Evolutionary conservation across 2,329 filamentous ascomycete genomes (phyloP).

Genomic region (Sclerotinia nivalis): DNA sequence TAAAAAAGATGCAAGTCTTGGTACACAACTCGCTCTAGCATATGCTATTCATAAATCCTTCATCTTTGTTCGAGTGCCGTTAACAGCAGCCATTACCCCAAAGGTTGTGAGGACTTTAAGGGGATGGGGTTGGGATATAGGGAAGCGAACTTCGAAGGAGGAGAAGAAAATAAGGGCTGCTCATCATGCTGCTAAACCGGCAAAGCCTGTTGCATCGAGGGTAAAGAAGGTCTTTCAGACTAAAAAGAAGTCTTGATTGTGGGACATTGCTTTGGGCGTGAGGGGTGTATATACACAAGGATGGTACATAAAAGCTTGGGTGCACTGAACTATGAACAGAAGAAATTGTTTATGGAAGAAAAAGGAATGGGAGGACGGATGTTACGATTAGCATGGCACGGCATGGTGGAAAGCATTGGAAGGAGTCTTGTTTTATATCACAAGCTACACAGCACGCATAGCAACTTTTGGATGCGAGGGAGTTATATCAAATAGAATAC

Average conservation of each 20-base stretch:
- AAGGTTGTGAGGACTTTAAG: conserved; percentile 90
- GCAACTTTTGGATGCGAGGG: not conserved
- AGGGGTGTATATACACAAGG: conserved; percentile 1
- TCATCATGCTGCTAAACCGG: conserved; percentile 26
- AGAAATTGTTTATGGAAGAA: not conserved
- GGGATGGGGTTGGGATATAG: conserved; percentile 93
- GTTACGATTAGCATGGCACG: not conserved
- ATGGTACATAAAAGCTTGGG: not conserved
- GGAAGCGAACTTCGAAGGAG: conserved; percentile 61
- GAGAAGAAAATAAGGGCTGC: conserved; percentile 39
- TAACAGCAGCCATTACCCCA: conserved; percentile 86
- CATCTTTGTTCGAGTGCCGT: conserved; percentile 91
- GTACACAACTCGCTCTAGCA: conserved; percentile 85
- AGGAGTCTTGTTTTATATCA: conserved; percentile 18
- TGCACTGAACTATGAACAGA: not conserved
- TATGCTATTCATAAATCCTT: conserved; percentile 98
- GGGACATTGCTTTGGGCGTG: no score
- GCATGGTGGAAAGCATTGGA: conserved; percentile 11
- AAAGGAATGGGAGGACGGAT: conserved; percentile 1
- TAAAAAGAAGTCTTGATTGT: not conserved
- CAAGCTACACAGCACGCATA: not conserved
- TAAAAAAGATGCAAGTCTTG: conserved; percentile 71
- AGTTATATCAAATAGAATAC: conserved; percentile 5
- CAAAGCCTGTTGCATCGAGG: conserved; percentile 19
- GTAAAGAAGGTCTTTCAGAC: conserved; percentile 4